Conservation (phyloP, 805 yeast genomes). For the Zygoascus tannicola region DNA sequence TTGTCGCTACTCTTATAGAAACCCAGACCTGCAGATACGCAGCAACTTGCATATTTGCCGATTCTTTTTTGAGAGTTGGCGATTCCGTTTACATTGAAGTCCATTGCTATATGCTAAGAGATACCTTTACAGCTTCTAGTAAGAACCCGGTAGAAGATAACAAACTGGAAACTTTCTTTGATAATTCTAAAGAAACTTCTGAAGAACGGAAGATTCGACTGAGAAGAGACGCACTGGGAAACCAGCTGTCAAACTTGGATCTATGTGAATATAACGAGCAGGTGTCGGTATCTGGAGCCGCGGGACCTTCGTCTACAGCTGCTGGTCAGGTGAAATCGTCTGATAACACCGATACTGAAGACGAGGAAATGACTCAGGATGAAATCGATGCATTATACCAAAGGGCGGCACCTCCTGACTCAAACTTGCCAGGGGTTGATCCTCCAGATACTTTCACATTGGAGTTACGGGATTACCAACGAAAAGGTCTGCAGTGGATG, state of each 20-base stretch:
- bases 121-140: constrained; percentile 20
- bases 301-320: not conserved
- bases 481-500: constrained; percentile 85
- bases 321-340: constrained; percentile 4
- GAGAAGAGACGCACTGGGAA: constrained; percentile 46
- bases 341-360: constrained; percentile 26
- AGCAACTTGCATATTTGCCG: constrained; percentile 50
- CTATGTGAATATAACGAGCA: constrained; percentile 11
- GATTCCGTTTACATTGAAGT: constrained; percentile 64
- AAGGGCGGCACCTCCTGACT: constrained; percentile 57
- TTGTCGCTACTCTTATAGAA: constrained; percentile 57
- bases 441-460: constrained; percentile 50
- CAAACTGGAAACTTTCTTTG: constrained; percentile 11
- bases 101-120: constrained; percentile 46
- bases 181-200: constrained; percentile 39
- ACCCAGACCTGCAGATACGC: constrained; percentile 45
- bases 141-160: not conserved
- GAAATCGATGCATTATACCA: constrained; percentile 70
- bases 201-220: constrained; percentile 43
- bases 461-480: constrained; percentile 65
- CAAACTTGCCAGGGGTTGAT: constrained; percentile 52
- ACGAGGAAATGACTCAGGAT: constrained; percentile 47
- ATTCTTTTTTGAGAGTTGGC: constrained; percentile 56
- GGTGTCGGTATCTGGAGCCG: constrained; percentile 1
- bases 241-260: constrained; percentile 44